These are phyloP conservation scores for Hebeloma cylindrosporum DNA, from an alignment of 768 basidiomycete species.

Conservation along the genomic window DNA sequence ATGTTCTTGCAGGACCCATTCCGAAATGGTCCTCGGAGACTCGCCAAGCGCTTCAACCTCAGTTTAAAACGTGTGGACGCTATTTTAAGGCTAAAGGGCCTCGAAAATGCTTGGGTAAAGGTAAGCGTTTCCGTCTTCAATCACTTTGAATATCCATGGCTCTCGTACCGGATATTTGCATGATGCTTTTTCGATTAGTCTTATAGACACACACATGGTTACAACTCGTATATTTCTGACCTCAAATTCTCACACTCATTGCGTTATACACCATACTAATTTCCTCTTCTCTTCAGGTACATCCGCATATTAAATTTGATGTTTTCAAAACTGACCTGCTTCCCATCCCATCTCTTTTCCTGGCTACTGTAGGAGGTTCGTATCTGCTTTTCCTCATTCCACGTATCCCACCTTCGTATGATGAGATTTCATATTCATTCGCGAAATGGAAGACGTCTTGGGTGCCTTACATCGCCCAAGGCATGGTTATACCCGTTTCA, in stretches of 20 bases:
- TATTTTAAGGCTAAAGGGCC: slow-evolving; percentile 76
- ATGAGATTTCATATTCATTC: slow-evolving; percentile 68
- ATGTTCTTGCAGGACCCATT: slow-evolving; percentile 60
- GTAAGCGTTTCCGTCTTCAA: slow-evolving; percentile 38
- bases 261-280: slow-evolving; percentile 10
- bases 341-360: slow-evolving; percentile 4
- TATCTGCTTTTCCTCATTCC: slow-evolving; percentile 1
- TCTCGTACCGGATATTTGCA: slow-evolving; percentile 6
- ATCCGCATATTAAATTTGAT: not conserved
- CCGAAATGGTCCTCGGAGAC: slow-evolving; percentile 52
- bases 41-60: slow-evolving; percentile 63
- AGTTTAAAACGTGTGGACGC: slow-evolving; percentile 83
- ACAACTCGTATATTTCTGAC: slow-evolving; percentile 38
- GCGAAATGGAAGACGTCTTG: slow-evolving; percentile 61
- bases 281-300: slow-evolving; percentile 21
- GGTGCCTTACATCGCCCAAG: slow-evolving; percentile 64
- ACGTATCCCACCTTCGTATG: slow-evolving; percentile 24
- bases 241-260: slow-evolving; percentile 12
- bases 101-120: slow-evolving; percentile 72
- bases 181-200: slow-evolving; percentile 81
- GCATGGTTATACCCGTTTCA: slow-evolving; percentile 63
- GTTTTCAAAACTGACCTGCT: not conserved
- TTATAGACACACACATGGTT: slow-evolving; percentile 84
- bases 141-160: slow-evolving; percentile 15
- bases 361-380: slow-evolving; percentile 40